Conservation (phyloP, 805 yeast genomes). For the Wickerhamomyces silvicola region DNA sequence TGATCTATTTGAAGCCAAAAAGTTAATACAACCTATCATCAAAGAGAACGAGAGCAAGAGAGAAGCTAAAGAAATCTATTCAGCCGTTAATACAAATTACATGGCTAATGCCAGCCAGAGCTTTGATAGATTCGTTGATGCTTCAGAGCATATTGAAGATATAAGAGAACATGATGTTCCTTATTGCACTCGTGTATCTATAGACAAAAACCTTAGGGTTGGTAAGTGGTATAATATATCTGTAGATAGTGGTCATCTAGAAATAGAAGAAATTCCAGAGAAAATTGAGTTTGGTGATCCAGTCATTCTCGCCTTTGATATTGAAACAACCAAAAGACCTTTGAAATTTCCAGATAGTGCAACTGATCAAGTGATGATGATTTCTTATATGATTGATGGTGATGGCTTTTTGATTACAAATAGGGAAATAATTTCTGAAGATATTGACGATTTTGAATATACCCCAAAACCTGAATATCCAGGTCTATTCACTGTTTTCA, state of each 20-base stretch:
- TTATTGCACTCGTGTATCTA: conserved; percentile 92
- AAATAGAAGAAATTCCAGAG: conserved; percentile 54
- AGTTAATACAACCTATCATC: conserved; percentile 62
- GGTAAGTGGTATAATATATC: conserved; percentile 93
- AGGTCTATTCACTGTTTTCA: conserved; percentile 83
- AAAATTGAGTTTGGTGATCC: conserved; percentile 96
- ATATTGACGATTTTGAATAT: conserved; percentile 94
- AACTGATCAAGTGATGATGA: conserved; percentile 95
- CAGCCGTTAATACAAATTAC: conserved; percentile 37
- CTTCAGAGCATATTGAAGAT: conserved; percentile 65
- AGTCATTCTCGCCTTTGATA: conserved; percentile 92
- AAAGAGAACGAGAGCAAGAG: conserved; percentile 55
- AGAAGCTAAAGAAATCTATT: conserved; percentile 63
- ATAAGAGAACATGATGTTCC: conserved; percentile 95
- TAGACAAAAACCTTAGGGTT: conserved; percentile 78
- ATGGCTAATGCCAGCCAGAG: conserved; percentile 17
- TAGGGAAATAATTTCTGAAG: conserved; percentile 88
- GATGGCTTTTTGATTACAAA: conserved; percentile 92
- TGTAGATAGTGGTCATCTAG: conserved; percentile 49
- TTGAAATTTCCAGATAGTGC: conserved; percentile 91
- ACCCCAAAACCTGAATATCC: conserved; percentile 96
- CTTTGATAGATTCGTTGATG: conserved; percentile 38
- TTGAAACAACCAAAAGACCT: conserved; percentile 95
- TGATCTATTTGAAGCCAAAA: conserved; percentile 71
- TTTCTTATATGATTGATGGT: conserved; percentile 98